A percentile compares a stretch with the other conserved stretches of the same genome.
These are phyloP conservation scores for Botrytis aclada DNA, from an alignment of 2,329 filamentous ascomycete genomes.

Conservation along the genomic window DNA sequence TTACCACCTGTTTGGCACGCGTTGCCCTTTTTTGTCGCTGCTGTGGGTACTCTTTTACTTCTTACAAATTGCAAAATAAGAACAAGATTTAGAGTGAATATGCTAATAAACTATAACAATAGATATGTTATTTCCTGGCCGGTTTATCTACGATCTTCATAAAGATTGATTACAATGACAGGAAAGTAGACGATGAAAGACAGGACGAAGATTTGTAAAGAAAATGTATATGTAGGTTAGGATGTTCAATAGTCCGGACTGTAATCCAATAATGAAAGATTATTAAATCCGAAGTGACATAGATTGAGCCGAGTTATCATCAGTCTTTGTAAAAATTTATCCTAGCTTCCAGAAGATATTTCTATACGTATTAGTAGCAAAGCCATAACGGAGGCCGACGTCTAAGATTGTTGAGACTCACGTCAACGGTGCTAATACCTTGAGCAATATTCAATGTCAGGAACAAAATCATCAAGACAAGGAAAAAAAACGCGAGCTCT, in stretches of 20 bases:
- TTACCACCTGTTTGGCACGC: conserved; percentile 31
- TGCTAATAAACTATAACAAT: neutral
- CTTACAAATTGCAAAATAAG: neutral
- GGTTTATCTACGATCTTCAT: conserved; percentile 9
- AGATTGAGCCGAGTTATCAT: too few relatives aligned
- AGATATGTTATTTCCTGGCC: conserved; percentile 14
- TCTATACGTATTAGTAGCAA: too few relatives aligned
- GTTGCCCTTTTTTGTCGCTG: conserved; percentile 35
- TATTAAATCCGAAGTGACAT: too few relatives aligned
- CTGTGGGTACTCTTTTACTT: conserved; percentile 28
- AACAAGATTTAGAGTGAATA: neutral
- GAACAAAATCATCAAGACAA: neutral
- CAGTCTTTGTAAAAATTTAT: too few relatives aligned
- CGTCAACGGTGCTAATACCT: too few relatives aligned
- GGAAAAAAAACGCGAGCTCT: neutral
- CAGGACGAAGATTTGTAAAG: neutral
- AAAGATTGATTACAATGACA: neutral
- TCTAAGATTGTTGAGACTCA: too few relatives aligned
- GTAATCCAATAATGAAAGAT: too few relatives aligned
- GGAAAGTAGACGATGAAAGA: neutral
- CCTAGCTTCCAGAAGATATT: too few relatives aligned
- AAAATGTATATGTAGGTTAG: neutral
- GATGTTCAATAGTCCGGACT: too few relatives aligned
- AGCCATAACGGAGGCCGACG: too few relatives aligned
- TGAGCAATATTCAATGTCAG: neutral